These are phyloP conservation scores for Trichophaea hybrida DNA, from an alignment of 2,329 filamentous ascomycete genomes.

Conservation along the genomic window DNA sequence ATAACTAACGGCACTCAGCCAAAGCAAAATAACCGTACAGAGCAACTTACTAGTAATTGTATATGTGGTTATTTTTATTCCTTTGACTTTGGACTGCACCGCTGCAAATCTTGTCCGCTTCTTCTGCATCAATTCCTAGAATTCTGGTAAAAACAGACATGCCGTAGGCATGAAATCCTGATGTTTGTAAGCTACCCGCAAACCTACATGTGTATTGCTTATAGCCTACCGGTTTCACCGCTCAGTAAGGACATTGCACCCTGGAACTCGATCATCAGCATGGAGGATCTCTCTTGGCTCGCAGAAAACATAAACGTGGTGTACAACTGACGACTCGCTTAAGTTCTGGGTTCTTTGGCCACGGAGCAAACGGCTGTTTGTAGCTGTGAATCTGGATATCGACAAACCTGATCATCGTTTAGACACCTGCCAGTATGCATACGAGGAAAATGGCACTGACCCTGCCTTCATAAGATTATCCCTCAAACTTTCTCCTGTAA, in stretches of 20 bases:
- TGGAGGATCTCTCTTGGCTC: too few relatives aligned
- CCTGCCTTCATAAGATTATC: conserved; percentile 20
- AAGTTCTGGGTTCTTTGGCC: conserved; percentile 20
- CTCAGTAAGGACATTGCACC: conserved; percentile 14
- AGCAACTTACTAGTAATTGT: neutral
- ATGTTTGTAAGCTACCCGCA: neutral
- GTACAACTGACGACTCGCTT: conserved; percentile 9
- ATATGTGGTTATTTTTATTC: neutral
- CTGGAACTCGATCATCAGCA: too few relatives aligned
- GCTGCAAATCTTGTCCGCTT: conserved; percentile 8
- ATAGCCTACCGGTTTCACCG: neutral
- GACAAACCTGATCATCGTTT: neutral
- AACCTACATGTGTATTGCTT: too few relatives aligned
- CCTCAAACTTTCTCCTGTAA: neutral
- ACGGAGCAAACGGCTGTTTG: conserved; percentile 13
- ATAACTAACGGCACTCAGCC: neutral
- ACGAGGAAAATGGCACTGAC: conserved; percentile 14
- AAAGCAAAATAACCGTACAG: neutral
- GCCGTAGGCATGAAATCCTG: conserved; percentile 22
- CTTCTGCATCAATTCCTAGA: conserved; percentile 12
- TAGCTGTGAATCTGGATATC: neutral
- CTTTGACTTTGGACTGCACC: neutral
- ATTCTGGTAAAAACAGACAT: conserved; percentile 19
- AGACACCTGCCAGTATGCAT: too few relatives aligned
- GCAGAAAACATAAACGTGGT: too few relatives aligned